Evolutionary conservation across 192 early-diverging fungal species (phyloP).

Genomic region (Linnemannia elongata): DNA sequence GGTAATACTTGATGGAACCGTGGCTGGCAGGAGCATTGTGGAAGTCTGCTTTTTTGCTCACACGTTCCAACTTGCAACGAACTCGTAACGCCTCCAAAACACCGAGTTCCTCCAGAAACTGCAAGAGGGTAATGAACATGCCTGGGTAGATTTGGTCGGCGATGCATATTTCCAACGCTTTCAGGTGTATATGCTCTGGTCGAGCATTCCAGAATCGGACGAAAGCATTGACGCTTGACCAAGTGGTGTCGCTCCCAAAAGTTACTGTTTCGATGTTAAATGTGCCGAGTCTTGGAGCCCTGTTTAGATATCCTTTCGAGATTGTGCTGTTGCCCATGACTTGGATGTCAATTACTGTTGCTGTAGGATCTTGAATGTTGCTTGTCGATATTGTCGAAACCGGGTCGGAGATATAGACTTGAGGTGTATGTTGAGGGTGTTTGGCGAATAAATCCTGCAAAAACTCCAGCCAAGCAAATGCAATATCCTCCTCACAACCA

Average conservation of each 20-base stretch:
- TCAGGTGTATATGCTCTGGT: background rate
- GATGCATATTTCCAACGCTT: background rate
- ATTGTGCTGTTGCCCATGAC: background rate
- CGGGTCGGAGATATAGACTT: background rate
- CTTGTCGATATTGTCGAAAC: background rate
- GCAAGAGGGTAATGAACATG: background rate
- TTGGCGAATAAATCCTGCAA: background rate
- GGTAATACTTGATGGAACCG: too few relatives aligned
- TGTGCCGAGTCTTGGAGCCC: background rate
- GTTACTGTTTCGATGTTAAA: background rate
- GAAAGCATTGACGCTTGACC: background rate
- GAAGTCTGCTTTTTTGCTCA: too few relatives aligned
- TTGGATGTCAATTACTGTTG: background rate
- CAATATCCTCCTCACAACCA: too few relatives aligned
- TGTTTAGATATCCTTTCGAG: background rate
- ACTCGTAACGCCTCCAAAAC: too few relatives aligned
- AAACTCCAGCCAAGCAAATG: too few relatives aligned
- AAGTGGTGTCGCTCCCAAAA: background rate
- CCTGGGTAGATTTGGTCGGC: too few relatives aligned
- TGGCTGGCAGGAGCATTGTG: too few relatives aligned
- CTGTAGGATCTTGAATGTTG: background rate
- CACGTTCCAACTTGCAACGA: too few relatives aligned
- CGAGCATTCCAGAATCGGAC: background rate
- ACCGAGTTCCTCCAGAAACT: too few relatives aligned
- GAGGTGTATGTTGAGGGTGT: background rate